Evolutionary conservation across 2,329 filamentous ascomycete species (phyloP).

Genomic region (Verticillium isaacii): DNA sequence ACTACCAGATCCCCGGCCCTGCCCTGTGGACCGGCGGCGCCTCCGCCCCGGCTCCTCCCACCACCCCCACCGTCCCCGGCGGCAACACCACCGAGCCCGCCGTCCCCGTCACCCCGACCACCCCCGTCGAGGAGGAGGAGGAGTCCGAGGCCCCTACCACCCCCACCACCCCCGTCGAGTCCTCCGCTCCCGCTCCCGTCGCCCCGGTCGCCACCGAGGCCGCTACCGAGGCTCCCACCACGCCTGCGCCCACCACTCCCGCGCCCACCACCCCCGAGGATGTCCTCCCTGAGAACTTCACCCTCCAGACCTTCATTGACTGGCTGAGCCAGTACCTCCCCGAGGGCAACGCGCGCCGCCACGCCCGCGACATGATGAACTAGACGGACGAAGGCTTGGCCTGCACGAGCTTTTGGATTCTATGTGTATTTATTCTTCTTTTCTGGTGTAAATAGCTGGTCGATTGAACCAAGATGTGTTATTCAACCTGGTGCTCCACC

Average conservation of each 20-base stretch:
- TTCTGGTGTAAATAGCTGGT: background rate
- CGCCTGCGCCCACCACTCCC: background rate
- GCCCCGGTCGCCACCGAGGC: background rate
- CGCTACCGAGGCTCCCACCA: background rate
- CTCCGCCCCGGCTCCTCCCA: slow-evolving; percentile 7
- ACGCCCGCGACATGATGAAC: background rate
- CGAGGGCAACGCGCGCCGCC: background rate
- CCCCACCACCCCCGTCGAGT: background rate
- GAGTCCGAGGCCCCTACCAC: background rate
- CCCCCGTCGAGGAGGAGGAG: background rate
- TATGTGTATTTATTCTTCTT: background rate
- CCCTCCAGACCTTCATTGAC: slow-evolving; percentile 6
- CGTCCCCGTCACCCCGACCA: background rate
- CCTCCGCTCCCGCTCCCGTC: background rate
- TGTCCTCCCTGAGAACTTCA: slow-evolving; percentile 6
- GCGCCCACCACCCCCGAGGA: background rate
- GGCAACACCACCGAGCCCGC: slow-evolving; percentile 1
- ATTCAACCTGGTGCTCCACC: background rate
- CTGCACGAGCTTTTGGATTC: background rate
- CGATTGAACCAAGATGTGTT: background rate
- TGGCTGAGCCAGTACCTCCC: slow-evolving; percentile 3
- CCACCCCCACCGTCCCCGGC: background rate
- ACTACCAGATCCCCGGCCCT: slow-evolving; percentile 28
- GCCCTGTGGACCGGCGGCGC: slow-evolving; percentile 17
- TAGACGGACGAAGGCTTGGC: background rate